Percentiles rank a stretch among this genome's conserved stretches.
Evolutionary conservation across 371 early-diverging fungal genomes (phyloP).

Genomic region (Nematocida ironsii): DNA sequence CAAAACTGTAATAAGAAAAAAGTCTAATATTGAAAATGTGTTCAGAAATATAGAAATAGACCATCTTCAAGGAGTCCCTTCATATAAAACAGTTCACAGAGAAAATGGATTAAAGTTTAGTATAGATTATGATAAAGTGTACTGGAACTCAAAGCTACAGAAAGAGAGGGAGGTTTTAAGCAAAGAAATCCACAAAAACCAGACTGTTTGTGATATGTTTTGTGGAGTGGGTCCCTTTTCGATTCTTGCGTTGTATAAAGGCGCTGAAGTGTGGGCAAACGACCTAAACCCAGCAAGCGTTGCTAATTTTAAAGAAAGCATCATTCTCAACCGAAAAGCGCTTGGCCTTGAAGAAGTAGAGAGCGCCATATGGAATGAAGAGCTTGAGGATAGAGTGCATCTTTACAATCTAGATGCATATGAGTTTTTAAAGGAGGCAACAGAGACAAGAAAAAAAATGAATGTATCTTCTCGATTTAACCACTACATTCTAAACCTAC

Average conservation of each 20-base stretch:
- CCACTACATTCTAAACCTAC: constrained; percentile 70
- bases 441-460: not conserved
- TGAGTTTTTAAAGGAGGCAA: constrained; percentile 27
- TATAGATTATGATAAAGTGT: constrained; percentile 90
- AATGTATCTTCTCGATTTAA: constrained; percentile 18
- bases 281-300: constrained; percentile 88
- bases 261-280: constrained; percentile 83
- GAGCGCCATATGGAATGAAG: constrained; percentile 57
- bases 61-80: constrained; percentile 62
- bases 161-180: constrained; percentile 86
- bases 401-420: constrained; percentile 38
- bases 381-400: constrained; percentile 65
- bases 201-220: constrained; percentile 82
- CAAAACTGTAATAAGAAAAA: constrained; percentile 68
- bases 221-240: constrained; percentile 97
- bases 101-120: constrained; percentile 83
- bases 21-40: constrained; percentile 61
- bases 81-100: constrained; percentile 71
- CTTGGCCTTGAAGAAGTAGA: constrained; percentile 4
- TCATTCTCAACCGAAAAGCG: constrained; percentile 76
- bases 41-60: constrained; percentile 67
- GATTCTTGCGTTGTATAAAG: constrained; percentile 80
- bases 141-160: constrained; percentile 96
- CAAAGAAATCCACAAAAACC: constrained; percentile 74
- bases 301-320: constrained; percentile 77